A percentile compares a stretch with the other conserved stretches of the same genome.
These are phyloP conservation scores for Nephromyces sp. DNA, from an alignment of 169 alveolate genomes.

Conservation along the genomic window DNA sequence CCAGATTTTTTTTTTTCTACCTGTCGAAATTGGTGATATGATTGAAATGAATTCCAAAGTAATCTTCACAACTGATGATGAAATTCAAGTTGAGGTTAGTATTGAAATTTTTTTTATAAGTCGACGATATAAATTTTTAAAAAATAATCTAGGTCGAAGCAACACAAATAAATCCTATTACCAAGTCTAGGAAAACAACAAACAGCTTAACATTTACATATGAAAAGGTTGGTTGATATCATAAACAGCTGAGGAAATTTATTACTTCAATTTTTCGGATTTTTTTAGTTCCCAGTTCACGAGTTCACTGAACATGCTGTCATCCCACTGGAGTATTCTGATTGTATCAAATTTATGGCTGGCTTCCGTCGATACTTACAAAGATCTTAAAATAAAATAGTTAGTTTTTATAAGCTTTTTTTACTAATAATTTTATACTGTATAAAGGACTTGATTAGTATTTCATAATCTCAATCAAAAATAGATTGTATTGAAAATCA, in stretches of 20 bases:
- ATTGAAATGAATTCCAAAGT: not conserved
- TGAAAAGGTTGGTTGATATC: not conserved
- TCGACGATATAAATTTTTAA: not conserved
- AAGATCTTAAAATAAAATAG: not conserved
- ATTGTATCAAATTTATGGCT: constrained; percentile 18
- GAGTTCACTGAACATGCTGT: not conserved
- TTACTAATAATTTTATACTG: too few relatives aligned
- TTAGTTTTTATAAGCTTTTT: too few relatives aligned
- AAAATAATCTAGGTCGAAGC: constrained; percentile 23
- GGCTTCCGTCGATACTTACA: constrained; percentile 15
- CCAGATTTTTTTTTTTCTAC: not conserved
- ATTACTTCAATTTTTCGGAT: not conserved
- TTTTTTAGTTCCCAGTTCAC: not conserved
- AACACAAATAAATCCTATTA: constrained; percentile 5
- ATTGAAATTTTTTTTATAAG: too few relatives aligned
- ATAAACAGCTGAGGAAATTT: not conserved
- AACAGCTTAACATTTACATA: constrained; percentile 10
- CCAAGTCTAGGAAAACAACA: not conserved
- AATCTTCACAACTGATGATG: not conserved
- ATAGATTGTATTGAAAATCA: too few relatives aligned
- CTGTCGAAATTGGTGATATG: constrained; percentile 3
- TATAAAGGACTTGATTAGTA: too few relatives aligned
- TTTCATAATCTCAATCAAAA: too few relatives aligned
- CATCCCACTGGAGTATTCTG: constrained; percentile 20
- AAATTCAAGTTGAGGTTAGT: constrained; percentile 1